Evolutionary conservation across 306 rosid genomes (phyloP).

Genomic region (Arachis hypogaea): DNA sequence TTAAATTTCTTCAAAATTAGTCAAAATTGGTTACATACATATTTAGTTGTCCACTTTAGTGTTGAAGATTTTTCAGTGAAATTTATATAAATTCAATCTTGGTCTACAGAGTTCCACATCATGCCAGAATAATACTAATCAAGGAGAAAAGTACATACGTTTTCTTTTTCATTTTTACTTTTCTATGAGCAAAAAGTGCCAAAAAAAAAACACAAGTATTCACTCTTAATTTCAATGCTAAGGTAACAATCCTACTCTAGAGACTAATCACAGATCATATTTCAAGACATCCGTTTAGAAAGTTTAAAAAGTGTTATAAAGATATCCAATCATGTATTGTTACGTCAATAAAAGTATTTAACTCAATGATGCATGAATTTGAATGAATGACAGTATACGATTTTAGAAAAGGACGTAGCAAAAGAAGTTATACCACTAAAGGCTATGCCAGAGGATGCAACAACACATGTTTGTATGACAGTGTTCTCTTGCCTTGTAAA

Average conservation of each 20-base stretch:
- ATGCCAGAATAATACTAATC: neutral
- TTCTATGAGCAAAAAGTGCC: neutral
- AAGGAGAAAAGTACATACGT: neutral
- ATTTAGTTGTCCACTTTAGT: conserved; percentile 1
- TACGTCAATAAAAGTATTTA: no score
- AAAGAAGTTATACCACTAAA: conserved; percentile 54
- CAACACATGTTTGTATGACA: conserved; percentile 66
- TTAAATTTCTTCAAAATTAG: conserved; percentile 10
- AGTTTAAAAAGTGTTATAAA: neutral
- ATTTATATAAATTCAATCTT: neutral
- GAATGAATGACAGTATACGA: neutral
- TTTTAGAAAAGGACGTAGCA: neutral
- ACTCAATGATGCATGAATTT: no score
- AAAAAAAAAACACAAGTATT: neutral
- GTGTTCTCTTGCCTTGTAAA: conserved; percentile 67
- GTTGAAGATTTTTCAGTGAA: neutral
- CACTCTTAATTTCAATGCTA: neutral
- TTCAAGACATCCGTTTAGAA: neutral
- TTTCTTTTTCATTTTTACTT: neutral
- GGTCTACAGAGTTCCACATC: neutral
- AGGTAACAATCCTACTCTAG: neutral
- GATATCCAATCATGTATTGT: neutral
- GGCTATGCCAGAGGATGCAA: conserved; percentile 66
- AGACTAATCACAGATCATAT: conserved; percentile 2
- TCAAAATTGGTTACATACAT: conserved; percentile 9